Evolutionary conservation across 352 stramenopile genomes (phyloP).

Genomic region (Pythium pectinolyticum): DNA sequence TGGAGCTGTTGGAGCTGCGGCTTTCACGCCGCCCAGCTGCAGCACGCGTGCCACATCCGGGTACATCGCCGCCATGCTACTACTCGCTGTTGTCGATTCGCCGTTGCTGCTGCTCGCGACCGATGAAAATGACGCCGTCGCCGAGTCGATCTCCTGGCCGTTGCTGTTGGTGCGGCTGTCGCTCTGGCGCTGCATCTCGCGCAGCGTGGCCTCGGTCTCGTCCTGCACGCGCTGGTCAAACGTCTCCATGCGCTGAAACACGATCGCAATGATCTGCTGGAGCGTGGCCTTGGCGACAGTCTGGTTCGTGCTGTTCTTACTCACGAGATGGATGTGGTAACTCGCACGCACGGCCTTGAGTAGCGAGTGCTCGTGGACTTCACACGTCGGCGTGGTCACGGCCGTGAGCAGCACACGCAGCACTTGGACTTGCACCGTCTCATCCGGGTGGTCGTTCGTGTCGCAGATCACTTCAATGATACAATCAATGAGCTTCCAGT

Average conservation of each 20-base stretch:
- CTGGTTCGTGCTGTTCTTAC: slow-evolving; percentile 92
- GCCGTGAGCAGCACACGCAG: slow-evolving; percentile 90
- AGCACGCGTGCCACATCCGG: slow-evolving; percentile 36
- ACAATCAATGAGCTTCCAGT: slow-evolving; percentile 82
- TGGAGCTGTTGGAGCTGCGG: too few relatives aligned
- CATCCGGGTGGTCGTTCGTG: slow-evolving; percentile 89
- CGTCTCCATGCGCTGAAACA: slow-evolving; percentile 97
- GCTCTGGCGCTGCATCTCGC: slow-evolving; percentile 42
- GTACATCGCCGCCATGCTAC: slow-evolving; percentile 36
- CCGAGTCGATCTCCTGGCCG: not conserved
- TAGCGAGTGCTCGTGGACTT: slow-evolving; percentile 92
- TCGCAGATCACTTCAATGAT: slow-evolving; percentile 89
- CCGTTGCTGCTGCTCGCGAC: slow-evolving; percentile 14
- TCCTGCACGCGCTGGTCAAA: slow-evolving; percentile 77
- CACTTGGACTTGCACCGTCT: slow-evolving; percentile 92
- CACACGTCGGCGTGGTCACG: slow-evolving; percentile 87
- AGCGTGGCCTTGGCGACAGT: slow-evolving; percentile 97
- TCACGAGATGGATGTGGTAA: slow-evolving; percentile 96
- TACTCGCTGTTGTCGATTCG: not conserved
- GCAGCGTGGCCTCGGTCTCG: slow-evolving; percentile 59
- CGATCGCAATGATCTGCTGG: slow-evolving; percentile 96
- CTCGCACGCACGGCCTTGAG: slow-evolving; percentile 94
- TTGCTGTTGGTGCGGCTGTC: slow-evolving; percentile 17
- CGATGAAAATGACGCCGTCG: slow-evolving; percentile 20
- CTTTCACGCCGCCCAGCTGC: too few relatives aligned